Evolutionary conservation across 2,329 filamentous ascomycete species (phyloP).

Genomic region (Dichotomopilus funicola): DNA sequence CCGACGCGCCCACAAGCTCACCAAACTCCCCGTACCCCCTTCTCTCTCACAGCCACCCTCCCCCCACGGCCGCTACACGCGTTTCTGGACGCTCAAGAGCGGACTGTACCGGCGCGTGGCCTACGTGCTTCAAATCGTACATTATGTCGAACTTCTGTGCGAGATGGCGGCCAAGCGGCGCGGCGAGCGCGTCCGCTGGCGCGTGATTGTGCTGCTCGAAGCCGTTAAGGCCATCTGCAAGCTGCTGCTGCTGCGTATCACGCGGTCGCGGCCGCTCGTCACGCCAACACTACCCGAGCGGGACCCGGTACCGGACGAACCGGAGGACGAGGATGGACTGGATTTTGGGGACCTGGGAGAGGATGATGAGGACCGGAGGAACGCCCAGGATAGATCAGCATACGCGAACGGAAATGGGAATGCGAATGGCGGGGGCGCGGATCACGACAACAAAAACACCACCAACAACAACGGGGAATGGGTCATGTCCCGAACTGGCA

Average conservation of each 20-base stretch:
- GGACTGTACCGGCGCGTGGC: slow-evolving; percentile 75
- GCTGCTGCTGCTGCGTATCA: slow-evolving; percentile 72
- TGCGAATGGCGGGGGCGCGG: not conserved
- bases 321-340: slow-evolving; percentile 43
- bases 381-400: not conserved
- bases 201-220: slow-evolving; percentile 78
- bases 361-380: slow-evolving; percentile 50
- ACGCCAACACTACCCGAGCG: slow-evolving; percentile 81
- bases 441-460: not conserved
- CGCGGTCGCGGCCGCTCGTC: slow-evolving; percentile 74
- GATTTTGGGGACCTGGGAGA: slow-evolving; percentile 48
- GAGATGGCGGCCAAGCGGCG: slow-evolving; percentile 92
- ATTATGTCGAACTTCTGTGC: slow-evolving; percentile 93
- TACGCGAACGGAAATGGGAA: slow-evolving; percentile 12
- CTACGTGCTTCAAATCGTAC: slow-evolving; percentile 77
- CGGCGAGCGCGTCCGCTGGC: slow-evolving; percentile 77
- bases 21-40: slow-evolving; percentile 40
- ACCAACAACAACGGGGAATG: slow-evolving; percentile 46
- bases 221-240: slow-evolving; percentile 79
- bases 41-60: slow-evolving; percentile 45
- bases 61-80: slow-evolving; percentile 59
- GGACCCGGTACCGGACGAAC: slow-evolving; percentile 62
- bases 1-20: slow-evolving; percentile 54
- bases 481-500: slow-evolving; percentile 90
- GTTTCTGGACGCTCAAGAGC: slow-evolving; percentile 57